phyloP scores from a whole-genome alignment of 495 filamentous ascomycete genomes.

The Lasiosphaeria miniovina region DNA sequence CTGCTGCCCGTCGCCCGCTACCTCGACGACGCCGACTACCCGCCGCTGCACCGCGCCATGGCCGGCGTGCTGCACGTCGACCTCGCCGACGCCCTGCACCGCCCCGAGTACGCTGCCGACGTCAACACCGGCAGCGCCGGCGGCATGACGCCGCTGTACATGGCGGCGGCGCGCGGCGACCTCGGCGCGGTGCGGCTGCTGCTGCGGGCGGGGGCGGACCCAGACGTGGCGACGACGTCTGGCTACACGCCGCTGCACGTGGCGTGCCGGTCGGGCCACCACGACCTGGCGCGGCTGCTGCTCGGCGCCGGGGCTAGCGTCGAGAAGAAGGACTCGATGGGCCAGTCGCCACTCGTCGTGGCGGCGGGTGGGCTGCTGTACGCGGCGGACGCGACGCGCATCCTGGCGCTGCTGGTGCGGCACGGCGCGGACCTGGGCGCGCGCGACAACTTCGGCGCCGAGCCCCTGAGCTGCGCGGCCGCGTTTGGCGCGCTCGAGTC shows the following conservation, averaged over 20 bases:
- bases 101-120: background rate
- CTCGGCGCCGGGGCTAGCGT: conserved; percentile 14
- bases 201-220: background rate
- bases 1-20: conserved; percentile 2
- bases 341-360: background rate
- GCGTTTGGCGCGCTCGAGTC: background rate
- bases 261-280: too few relatives aligned
- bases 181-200: background rate
- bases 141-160: conserved; percentile 1
- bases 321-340: background rate
- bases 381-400: background rate
- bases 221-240: background rate
- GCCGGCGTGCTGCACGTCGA: conserved; percentile 4
- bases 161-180: background rate
- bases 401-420: background rate
- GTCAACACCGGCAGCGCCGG: background rate
- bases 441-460: too few relatives aligned
- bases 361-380: too few relatives aligned
- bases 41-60: conserved; percentile 3
- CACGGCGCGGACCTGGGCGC: background rate
- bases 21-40: conserved; percentile 6
- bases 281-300: conserved; percentile 4
- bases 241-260: background rate
- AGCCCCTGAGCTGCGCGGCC: background rate
- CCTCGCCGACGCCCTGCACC: background rate